Percentiles rank a stretch among this genome's conserved stretches.
Evolutionary conservation across 2,329 filamentous ascomycete genomes (phyloP).

Genomic region (Dichotomopilus funicola): DNA sequence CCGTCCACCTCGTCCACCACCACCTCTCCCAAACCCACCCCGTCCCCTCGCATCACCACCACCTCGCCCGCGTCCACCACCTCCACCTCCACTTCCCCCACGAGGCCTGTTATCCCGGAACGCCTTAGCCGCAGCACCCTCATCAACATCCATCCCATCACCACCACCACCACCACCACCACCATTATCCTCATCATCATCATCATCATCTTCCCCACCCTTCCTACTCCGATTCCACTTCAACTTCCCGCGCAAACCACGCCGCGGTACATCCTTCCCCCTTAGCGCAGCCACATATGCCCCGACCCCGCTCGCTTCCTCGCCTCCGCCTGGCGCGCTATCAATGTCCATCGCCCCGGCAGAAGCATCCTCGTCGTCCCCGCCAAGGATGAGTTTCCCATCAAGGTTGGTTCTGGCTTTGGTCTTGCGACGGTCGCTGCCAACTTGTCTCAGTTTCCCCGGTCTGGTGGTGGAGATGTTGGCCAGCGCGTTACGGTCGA

Average conservation of each 20-base stretch:
- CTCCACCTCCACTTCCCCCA: neutral
- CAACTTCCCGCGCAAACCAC: slow-evolving; percentile 60
- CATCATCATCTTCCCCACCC: slow-evolving; percentile 41
- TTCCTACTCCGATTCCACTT: slow-evolving; percentile 56
- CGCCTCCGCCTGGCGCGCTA: slow-evolving; percentile 32
- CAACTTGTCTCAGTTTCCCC: slow-evolving; percentile 53
- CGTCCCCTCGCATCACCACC: slow-evolving; percentile 3
- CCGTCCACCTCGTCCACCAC: slow-evolving; percentile 6
- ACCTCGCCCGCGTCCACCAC: neutral
- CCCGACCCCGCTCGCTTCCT: slow-evolving; percentile 50
- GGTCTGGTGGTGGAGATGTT: slow-evolving; percentile 92
- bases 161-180: slow-evolving; percentile 37
- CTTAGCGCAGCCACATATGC: slow-evolving; percentile 66
- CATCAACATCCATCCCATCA: slow-evolving; percentile 37
- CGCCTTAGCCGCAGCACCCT: slow-evolving; percentile 34
- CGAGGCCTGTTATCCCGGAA: slow-evolving; percentile 37
- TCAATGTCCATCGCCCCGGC: slow-evolving; percentile 55
- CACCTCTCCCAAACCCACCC: slow-evolving; percentile 1
- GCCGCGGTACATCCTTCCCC: slow-evolving; percentile 58
- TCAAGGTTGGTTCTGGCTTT: slow-evolving; percentile 68
- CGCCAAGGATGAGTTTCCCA: slow-evolving; percentile 72
- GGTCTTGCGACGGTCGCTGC: slow-evolving; percentile 39
- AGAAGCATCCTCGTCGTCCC: slow-evolving; percentile 38
- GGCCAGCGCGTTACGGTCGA: slow-evolving; percentile 81
- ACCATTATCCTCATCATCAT: slow-evolving; percentile 37